Evolutionary conservation across 192 early-diverging fungal genomes (phyloP).

Genomic region (Backusella luteola): DNA sequence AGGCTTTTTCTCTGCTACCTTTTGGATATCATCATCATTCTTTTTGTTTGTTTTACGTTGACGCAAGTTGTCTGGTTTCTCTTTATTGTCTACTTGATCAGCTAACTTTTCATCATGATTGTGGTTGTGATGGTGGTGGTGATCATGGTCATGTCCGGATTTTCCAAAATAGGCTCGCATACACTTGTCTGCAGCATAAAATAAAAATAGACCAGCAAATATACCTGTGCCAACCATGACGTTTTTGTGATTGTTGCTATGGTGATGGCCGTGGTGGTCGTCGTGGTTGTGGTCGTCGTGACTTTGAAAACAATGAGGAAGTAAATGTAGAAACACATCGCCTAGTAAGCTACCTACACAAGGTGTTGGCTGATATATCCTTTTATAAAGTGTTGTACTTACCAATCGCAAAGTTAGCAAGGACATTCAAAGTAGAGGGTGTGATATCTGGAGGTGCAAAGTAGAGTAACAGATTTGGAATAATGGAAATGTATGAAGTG

Average conservation of each 20-base stretch:
- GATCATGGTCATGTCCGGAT: constrained; percentile 51
- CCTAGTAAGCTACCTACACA: constrained; percentile 64
- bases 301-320: constrained; percentile 70
- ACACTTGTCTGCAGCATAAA: constrained; percentile 80
- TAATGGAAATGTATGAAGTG: constrained; percentile 78
- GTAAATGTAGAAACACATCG: constrained; percentile 81
- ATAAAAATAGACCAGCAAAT: constrained; percentile 70
- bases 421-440: constrained; percentile 56
- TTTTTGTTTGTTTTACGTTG: constrained; percentile 30
- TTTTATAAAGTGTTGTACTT: not conserved
- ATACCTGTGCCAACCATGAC: constrained; percentile 69
- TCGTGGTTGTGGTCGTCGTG: constrained; percentile 38
- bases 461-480: constrained; percentile 77
- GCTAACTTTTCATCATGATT: constrained; percentile 43
- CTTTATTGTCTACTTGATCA: not conserved
- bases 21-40: not conserved
- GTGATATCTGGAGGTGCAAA: constrained; percentile 68
- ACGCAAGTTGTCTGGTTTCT: not conserved
- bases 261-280: constrained; percentile 38
- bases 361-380: not conserved
- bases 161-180: constrained; percentile 68
- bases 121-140: constrained; percentile 59
- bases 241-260: constrained; percentile 46
- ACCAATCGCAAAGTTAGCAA: constrained; percentile 81
- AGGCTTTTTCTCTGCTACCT: constrained; percentile 32